Evolutionary conservation across 1,284 basidiomycete genomes (phyloP).

Genomic region (Nidula niveotomentosa): DNA sequence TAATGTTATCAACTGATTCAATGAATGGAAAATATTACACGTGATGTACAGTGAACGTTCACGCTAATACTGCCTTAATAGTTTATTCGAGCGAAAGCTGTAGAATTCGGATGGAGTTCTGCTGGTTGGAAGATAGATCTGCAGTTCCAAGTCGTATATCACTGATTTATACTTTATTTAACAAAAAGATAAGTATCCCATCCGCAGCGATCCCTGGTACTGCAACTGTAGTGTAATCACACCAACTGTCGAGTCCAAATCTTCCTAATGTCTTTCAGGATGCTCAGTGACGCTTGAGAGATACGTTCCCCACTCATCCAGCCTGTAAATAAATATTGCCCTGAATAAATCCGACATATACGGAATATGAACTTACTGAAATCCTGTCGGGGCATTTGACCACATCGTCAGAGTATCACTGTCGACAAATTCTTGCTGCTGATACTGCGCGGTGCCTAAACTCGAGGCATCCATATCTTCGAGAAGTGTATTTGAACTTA

Average conservation of each 20-base stretch:
- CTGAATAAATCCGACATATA: neutral
- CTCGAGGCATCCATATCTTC: too few relatives aligned
- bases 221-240: too few relatives aligned
- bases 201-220: too few relatives aligned
- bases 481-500: too few relatives aligned
- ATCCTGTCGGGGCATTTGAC: conserved; percentile 53
- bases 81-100: too few relatives aligned
- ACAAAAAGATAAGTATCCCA: too few relatives aligned
- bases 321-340: conserved; percentile 13
- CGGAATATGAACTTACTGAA: conserved; percentile 43
- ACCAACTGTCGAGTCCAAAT: neutral
- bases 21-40: conserved; percentile 36
- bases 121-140: too few relatives aligned
- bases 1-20: neutral
- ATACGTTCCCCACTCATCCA: conserved; percentile 40
- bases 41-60: conserved; percentile 40
- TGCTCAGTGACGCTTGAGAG: conserved; percentile 34
- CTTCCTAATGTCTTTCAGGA: conserved; percentile 20
- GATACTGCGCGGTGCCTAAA: neutral
- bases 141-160: too few relatives aligned
- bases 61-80: too few relatives aligned
- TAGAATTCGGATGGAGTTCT: too few relatives aligned
- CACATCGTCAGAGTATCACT: conserved; percentile 57
- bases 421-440: conserved; percentile 26
- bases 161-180: too few relatives aligned